phyloP scores from a whole-genome alignment of 1,284 basidiomycete species.

The Trichosporon sp. region DNA sequence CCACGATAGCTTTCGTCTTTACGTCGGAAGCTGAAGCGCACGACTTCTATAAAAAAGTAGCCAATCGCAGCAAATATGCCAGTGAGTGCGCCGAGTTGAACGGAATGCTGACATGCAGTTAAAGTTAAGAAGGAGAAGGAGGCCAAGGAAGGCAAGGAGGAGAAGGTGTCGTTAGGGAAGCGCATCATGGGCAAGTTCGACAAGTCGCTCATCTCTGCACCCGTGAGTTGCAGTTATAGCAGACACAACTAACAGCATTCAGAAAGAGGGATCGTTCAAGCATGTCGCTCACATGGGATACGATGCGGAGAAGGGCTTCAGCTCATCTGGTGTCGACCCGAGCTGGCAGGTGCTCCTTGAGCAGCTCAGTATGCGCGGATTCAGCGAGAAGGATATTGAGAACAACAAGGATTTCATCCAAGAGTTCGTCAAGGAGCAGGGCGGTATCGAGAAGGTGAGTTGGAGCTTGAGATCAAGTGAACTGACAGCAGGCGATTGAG shows the following conservation, averaged over 20 bases:
- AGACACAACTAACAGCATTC: not conserved
- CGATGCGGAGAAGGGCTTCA: constrained; percentile 78
- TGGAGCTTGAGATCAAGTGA: not conserved
- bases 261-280: constrained; percentile 66
- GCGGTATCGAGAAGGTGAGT: constrained; percentile 40
- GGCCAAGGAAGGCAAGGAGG: constrained; percentile 26
- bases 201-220: constrained; percentile 85
- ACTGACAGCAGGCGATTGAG: constrained; percentile 1
- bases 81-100: constrained; percentile 43
- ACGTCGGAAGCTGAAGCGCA: constrained; percentile 81
- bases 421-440: constrained; percentile 64
- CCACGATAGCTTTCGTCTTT: constrained; percentile 76
- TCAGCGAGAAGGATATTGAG: constrained; percentile 60
- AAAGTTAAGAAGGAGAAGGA: constrained; percentile 34
- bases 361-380: constrained; percentile 64
- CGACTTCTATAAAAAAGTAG: constrained; percentile 83
- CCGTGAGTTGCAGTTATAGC: constrained; percentile 49
- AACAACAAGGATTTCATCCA: constrained; percentile 87
- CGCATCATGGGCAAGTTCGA: constrained; percentile 68
- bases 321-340: constrained; percentile 81
- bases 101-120: constrained; percentile 17
- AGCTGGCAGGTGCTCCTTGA: constrained; percentile 78
- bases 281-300: constrained; percentile 96
- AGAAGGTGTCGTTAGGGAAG: constrained; percentile 48
- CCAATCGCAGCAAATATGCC: constrained; percentile 59